Percentiles rank a stretch among this genome's conserved stretches.
These are phyloP conservation scores for Lactarius psammicola DNA, from an alignment of 768 basidiomycete species.

Conservation along the genomic window DNA sequence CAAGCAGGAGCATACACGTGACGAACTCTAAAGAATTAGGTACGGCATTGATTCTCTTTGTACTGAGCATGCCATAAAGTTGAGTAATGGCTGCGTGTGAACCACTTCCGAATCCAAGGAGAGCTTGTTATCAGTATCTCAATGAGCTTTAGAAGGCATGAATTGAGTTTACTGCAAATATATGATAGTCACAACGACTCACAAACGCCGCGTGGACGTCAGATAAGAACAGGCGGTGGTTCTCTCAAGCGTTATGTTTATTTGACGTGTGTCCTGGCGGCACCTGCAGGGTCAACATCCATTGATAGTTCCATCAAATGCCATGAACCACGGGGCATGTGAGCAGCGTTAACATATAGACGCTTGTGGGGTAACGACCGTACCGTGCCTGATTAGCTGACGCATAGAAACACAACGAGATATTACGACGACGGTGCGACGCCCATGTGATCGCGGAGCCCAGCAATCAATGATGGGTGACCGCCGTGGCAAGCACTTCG, in stretches of 20 bases:
- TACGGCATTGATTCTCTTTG: neutral
- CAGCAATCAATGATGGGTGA: neutral
- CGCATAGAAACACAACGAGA: neutral
- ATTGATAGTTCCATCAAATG: neutral
- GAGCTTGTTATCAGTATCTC: neutral
- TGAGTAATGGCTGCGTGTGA: neutral
- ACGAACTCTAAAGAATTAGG: conserved; percentile 17
- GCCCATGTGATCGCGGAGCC: neutral
- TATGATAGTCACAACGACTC: too few species aligned
- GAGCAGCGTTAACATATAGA: neutral
- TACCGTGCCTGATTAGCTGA: neutral
- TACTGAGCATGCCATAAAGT: neutral
- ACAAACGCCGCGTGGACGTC: neutral
- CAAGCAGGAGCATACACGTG: conserved; percentile 8
- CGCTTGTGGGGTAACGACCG: neutral
- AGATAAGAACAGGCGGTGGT: neutral
- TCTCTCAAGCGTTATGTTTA: neutral
- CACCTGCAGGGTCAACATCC: neutral
- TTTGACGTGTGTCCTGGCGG: neutral
- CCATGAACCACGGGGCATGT: neutral
- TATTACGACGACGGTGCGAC: neutral
- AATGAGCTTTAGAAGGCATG: neutral
- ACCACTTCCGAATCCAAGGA: neutral
- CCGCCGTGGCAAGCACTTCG: neutral
- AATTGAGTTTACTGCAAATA: neutral